Conservation (phyloP, 208 protist species). For the Leishmania braziliensis region DNA sequence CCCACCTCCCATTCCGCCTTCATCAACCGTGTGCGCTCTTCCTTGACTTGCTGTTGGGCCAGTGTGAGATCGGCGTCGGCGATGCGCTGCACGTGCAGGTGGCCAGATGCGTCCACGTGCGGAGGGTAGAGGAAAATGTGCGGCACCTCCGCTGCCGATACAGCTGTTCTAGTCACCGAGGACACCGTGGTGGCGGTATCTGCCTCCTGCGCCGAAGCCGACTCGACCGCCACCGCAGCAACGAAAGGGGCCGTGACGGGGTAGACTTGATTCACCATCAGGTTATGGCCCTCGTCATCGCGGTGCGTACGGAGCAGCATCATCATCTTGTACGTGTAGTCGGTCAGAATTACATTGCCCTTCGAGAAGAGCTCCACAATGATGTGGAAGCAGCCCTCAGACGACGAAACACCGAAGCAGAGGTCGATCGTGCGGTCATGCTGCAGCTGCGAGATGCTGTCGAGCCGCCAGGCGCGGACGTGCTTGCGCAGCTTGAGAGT, state of each 20-base stretch:
- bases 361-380: slow-evolving; percentile 92
- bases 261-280: slow-evolving; percentile 79
- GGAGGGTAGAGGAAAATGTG: slow-evolving; percentile 27
- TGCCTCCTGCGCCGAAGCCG: not conserved
- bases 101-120: slow-evolving; percentile 18
- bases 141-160: not conserved
- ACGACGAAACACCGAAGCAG: slow-evolving; percentile 85
- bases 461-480: slow-evolving; percentile 92
- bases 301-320: slow-evolving; percentile 93
- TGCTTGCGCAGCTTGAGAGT: slow-evolving; percentile 96
- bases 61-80: slow-evolving; percentile 20
- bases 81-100: slow-evolving; percentile 21
- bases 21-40: slow-evolving; percentile 30
- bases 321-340: slow-evolving; percentile 94
- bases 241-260: slow-evolving; percentile 49
- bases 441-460: slow-evolving; percentile 93
- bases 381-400: slow-evolving; percentile 82
- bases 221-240: not conserved
- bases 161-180: not conserved
- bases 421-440: slow-evolving; percentile 96
- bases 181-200: not conserved
- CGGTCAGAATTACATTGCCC: slow-evolving; percentile 97
- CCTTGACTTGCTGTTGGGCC: slow-evolving; percentile 22
- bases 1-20: slow-evolving; percentile 58
- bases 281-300: slow-evolving; percentile 70